These are phyloP conservation scores for Microsporum canis DNA, from an alignment of 2,329 filamentous ascomycete species.

Conservation along the genomic window DNA sequence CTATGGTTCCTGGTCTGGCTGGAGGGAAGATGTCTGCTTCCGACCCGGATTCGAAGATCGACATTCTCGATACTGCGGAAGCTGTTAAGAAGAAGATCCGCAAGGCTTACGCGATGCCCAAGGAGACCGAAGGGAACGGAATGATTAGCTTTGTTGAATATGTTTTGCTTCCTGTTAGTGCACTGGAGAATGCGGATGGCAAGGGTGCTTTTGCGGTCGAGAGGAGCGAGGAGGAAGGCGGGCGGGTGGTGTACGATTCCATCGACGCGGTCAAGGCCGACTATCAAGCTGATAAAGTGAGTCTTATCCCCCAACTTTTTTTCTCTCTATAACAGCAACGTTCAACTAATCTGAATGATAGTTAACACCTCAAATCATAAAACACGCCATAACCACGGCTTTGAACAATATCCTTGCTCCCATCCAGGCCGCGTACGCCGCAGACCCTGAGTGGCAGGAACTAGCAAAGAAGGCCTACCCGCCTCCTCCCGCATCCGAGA, in stretches of 20 bases:
- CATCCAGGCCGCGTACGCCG: constrained; percentile 62
- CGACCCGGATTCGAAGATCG: constrained; percentile 59
- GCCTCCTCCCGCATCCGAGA: constrained; percentile 50
- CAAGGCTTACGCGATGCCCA: constrained; percentile 70
- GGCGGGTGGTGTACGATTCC: constrained; percentile 67
- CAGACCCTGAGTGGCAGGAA: constrained; percentile 67
- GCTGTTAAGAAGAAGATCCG: constrained; percentile 68
- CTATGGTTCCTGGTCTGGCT: constrained; percentile 77
- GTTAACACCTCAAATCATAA: constrained; percentile 77
- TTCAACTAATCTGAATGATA: constrained; percentile 19
- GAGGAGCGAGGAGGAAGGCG: constrained; percentile 50
- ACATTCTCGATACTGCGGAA: constrained; percentile 72
- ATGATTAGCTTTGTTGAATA: constrained; percentile 77
- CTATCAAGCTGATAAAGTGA: constrained; percentile 64
- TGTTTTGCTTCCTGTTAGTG: constrained; percentile 66
- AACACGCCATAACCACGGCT: constrained; percentile 66
- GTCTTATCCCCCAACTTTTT: constrained; percentile 21
- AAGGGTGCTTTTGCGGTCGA: constrained; percentile 57
- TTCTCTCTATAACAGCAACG: neutral
- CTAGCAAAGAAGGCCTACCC: constrained; percentile 74
- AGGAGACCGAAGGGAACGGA: constrained; percentile 72
- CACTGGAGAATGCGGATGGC: constrained; percentile 43
- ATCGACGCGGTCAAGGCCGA: constrained; percentile 67
- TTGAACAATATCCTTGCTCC: constrained; percentile 64
- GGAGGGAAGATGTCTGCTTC: constrained; percentile 81